Evolutionary conservation across 2,329 filamentous ascomycete species (phyloP), one percentile per base, ranked within the genome.

Genomic region (Diaporthe vaccinii): DNA sequence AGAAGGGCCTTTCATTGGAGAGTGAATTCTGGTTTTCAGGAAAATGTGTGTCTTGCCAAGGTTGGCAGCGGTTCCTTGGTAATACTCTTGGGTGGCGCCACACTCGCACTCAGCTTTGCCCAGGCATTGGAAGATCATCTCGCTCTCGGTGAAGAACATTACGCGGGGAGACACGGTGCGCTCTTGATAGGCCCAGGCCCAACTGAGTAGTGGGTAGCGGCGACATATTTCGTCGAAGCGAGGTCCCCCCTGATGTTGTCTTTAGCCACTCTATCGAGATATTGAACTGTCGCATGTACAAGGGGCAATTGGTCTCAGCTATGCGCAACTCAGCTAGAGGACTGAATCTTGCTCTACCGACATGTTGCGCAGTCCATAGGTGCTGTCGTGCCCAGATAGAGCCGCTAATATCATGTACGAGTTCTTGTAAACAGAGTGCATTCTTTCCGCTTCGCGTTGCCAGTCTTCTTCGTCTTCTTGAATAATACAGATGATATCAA

Each of bases 131-230:
- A 59, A 59, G 4, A 59, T 59, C 57, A 59, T 39, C 22, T 59
- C 57, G 34, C 34, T 59, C 34, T 59, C 55, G 31, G 34, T 59
- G 57, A 59, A 59, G 17, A 39, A 39, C 1, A 59, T 39, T 15
- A 59, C 57, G 5, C 57, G 57, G 4, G 57, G 20, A 2, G 57
- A 59, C 7, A 59, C 20, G 22, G 34, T 59, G 3, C 57, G 57
- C 22, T 59, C 57, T 39, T 59, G 57, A 36, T 59, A 59, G 8
- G 57, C 57, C 57, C 57, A 59, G 10, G 34, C 57, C 25, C 57
- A 34, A 8, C 34, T 39, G 34, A 59, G 57, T 7, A 39, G 34
- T n/a, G 57, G 57, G 15, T 39, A 59, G 7, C 57, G 34, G 20
- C 3, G 25, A 31, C 25, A 2, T 15, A 17, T 31, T 12, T 55